Percentiles rank a stretch among this genome's conserved stretches.
These are phyloP conservation scores for Colletotrichum euphorbiae DNA, from an alignment of 2,329 filamentous ascomycete genomes.

Conservation along the genomic window DNA sequence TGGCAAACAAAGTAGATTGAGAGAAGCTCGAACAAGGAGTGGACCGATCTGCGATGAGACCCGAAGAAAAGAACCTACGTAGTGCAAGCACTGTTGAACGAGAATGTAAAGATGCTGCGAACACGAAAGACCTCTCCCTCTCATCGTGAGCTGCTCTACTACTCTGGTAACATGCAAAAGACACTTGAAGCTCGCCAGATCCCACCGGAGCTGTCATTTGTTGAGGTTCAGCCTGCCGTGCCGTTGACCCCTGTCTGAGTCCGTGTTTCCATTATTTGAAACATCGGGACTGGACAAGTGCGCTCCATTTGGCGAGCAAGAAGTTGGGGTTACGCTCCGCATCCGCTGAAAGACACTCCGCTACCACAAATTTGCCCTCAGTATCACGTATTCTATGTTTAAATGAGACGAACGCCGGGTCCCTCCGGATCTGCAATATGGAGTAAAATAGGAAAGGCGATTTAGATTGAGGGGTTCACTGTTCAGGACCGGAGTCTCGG, in stretches of 20 bases:
- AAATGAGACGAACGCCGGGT: constrained; percentile 1
- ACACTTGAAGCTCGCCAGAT: constrained; percentile 1
- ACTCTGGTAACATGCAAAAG: constrained; percentile 1
- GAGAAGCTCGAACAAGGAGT: not conserved
- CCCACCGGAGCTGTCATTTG: not conserved
- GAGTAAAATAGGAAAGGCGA: not conserved
- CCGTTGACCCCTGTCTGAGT: constrained; percentile 4
- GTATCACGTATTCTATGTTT: too few species aligned
- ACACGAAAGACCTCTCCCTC: not conserved
- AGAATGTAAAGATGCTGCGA: not conserved
- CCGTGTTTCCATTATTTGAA: constrained; percentile 14
- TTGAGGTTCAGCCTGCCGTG: not conserved
- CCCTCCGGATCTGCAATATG: constrained; percentile 1
- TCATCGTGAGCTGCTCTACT: too few species aligned
- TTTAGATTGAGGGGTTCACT: not conserved
- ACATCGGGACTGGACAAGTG: not conserved
- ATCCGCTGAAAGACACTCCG: not conserved
- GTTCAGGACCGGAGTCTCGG: not conserved
- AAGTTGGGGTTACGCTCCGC: constrained; percentile 1
- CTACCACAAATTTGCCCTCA: not conserved
- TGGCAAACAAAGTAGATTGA: not conserved
- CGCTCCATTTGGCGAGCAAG: not conserved
- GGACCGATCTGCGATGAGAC: constrained; percentile 6
- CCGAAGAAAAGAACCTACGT: constrained; percentile 11
- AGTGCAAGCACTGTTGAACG: constrained; percentile 20